Evolutionary conservation across 2,329 filamentous ascomycete genomes (phyloP).

Genomic region (Calonectria fujianensis): DNA sequence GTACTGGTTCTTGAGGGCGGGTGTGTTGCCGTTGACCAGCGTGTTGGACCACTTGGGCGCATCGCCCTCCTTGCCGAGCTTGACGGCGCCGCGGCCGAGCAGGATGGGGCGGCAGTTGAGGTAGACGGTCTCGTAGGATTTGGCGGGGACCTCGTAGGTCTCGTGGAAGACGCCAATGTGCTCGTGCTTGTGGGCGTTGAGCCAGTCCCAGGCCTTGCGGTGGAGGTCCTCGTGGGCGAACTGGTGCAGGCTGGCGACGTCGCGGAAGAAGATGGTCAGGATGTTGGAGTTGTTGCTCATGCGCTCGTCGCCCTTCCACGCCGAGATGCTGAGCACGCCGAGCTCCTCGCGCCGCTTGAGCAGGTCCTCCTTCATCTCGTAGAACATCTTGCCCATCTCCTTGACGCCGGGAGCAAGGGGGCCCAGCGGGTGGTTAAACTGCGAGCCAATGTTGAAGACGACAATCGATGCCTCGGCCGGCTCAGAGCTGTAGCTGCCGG

Average conservation of each 20-base stretch:
- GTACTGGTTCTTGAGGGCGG: constrained; percentile 60
- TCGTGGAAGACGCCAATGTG: constrained; percentile 74
- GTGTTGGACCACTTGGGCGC: constrained; percentile 58
- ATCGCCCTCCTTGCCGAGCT: constrained; percentile 48
- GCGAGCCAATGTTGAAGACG: constrained; percentile 67
- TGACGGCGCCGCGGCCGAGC: constrained; percentile 57
- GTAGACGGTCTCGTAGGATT: constrained; percentile 72
- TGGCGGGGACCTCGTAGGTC: constrained; percentile 66
- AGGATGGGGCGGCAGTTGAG: constrained; percentile 64
- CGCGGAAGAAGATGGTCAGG: constrained; percentile 70
- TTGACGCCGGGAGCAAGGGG: constrained; percentile 66
- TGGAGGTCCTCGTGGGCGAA: constrained; percentile 72
- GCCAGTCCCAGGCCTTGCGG: constrained; percentile 70
- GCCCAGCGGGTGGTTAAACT: constrained; percentile 70
- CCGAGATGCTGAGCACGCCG: constrained; percentile 67
- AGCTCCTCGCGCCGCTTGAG: constrained; percentile 63
- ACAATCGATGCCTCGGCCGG: constrained; percentile 59
- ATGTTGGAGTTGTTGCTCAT: constrained; percentile 65
- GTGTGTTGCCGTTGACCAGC: constrained; percentile 58
- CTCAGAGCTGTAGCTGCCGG: constrained; percentile 53
- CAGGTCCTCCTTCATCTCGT: constrained; percentile 60
- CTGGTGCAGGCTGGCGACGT: constrained; percentile 67
- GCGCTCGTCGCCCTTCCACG: constrained; percentile 63
- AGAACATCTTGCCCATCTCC: constrained; percentile 63
- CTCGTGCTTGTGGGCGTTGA: constrained; percentile 59